phyloP scores from a whole-genome alignment of 805 yeast species.

The Metschnikowia peoriensis region DNA sequence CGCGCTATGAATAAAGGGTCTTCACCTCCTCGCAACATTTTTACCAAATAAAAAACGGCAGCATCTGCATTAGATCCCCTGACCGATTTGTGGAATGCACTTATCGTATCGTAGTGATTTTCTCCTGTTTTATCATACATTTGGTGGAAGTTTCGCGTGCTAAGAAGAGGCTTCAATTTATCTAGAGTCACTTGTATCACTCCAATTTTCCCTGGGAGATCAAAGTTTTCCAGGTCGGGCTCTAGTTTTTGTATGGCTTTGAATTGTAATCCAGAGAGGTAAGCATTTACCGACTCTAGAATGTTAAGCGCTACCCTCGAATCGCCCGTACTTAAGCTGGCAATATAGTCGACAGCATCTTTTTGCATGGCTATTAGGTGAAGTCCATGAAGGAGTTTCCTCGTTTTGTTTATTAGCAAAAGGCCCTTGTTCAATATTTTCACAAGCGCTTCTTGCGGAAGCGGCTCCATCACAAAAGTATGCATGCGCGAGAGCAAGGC shows the following conservation, averaged over 20 bases:
- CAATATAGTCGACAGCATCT: constrained; percentile 64
- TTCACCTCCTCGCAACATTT: constrained; percentile 93
- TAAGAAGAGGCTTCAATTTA: constrained; percentile 40
- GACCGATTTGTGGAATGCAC: constrained; percentile 91
- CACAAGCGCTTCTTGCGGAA: constrained; percentile 30
- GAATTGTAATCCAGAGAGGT: constrained; percentile 37
- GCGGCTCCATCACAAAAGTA: constrained; percentile 43
- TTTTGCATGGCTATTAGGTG: constrained; percentile 52
- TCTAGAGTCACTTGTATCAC: constrained; percentile 40
- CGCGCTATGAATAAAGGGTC: constrained; percentile 88
- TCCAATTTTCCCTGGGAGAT: constrained; percentile 19
- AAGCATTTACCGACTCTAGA: constrained; percentile 68
- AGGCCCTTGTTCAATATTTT: constrained; percentile 44
- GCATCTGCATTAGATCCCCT: constrained; percentile 92
- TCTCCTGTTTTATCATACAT: constrained; percentile 88
- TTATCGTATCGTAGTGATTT: constrained; percentile 89
- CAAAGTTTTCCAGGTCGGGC: constrained; percentile 14
- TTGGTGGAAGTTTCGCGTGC: constrained; percentile 45
- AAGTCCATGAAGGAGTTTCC: constrained; percentile 51
- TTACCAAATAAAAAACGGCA: constrained; percentile 76
- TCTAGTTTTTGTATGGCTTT: constrained; percentile 10
- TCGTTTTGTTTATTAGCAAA: constrained; percentile 51
- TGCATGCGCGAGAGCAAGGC: constrained; percentile 45
- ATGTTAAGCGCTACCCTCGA: constrained; percentile 80
- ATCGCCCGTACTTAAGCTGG: constrained; percentile 81